Percentiles rank a stretch among this genome's conserved stretches.
These are phyloP conservation scores for Penicillium tannophilum DNA, from an alignment of 495 filamentous ascomycete species.

Conservation along the genomic window DNA sequence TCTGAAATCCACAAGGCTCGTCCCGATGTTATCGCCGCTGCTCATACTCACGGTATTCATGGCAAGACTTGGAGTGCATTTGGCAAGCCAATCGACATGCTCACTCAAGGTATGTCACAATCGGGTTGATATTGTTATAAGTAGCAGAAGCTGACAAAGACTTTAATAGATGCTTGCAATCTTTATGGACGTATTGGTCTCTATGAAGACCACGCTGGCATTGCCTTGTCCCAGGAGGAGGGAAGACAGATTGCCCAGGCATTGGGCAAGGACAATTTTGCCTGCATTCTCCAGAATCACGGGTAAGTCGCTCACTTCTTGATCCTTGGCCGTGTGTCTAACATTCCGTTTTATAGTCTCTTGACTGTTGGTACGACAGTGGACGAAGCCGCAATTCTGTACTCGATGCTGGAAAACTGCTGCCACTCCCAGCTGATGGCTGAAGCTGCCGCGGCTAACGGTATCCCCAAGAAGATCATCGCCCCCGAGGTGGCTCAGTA, in stretches of 20 bases:
- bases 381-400: slow-evolving; percentile 70
- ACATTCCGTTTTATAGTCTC: slow-evolving; percentile 34
- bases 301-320: slow-evolving; percentile 36
- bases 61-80: slow-evolving; percentile 52
- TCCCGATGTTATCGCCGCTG: slow-evolving; percentile 53
- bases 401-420: slow-evolving; percentile 64
- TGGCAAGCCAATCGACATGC: slow-evolving; percentile 51
- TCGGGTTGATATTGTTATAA: background rate
- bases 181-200: slow-evolving; percentile 56
- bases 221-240: slow-evolving; percentile 65
- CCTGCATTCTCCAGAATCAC: slow-evolving; percentile 68
- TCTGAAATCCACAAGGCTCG: slow-evolving; percentile 53
- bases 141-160: slow-evolving; percentile 5
- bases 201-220: slow-evolving; percentile 54
- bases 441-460: slow-evolving; percentile 61
- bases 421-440: slow-evolving; percentile 69
- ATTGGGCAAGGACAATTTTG: slow-evolving; percentile 63
- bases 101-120: slow-evolving; percentile 43
- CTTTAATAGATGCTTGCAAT: slow-evolving; percentile 55
- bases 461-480: slow-evolving; percentile 59
- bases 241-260: slow-evolving; percentile 59
- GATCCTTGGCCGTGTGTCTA: background rate
- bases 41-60: slow-evolving; percentile 52
- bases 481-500: slow-evolving; percentile 38
- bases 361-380: slow-evolving; percentile 65